phyloP scores from a whole-genome alignment of 176 grass and related monocot genomes.

The Cocos nucifera region DNA sequence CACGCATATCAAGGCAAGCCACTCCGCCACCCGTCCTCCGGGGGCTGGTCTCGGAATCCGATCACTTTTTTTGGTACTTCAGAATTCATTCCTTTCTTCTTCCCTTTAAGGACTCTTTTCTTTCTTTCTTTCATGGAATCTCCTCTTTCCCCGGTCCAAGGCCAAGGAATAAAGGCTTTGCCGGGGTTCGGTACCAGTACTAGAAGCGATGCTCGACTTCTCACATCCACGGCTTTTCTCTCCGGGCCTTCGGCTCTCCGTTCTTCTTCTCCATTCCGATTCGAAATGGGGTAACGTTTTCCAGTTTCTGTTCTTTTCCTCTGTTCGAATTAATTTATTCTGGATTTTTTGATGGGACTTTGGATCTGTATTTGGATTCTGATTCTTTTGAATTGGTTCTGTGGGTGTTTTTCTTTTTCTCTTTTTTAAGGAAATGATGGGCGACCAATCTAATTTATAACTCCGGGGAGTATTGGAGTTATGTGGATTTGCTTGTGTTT shows the following conservation, averaged over 20 bases:
- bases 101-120: background rate
- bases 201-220: background rate
- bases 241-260: background rate
- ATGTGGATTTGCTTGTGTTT: too few species aligned
- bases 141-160: conserved; percentile 1
- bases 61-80: background rate
- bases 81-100: background rate
- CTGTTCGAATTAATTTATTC: background rate
- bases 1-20: too few species aligned
- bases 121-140: conserved; percentile 18
- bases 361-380: background rate
- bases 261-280: background rate
- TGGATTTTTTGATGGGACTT: background rate
- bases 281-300: conserved; percentile 14
- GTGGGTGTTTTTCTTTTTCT: background rate
- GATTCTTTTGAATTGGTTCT: background rate
- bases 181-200: background rate
- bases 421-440: too few species aligned
- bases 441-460: too few species aligned
- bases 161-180: background rate
- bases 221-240: too few species aligned
- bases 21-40: too few species aligned
- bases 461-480: too few species aligned
- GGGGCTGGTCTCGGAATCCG: too few species aligned
- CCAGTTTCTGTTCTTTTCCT: background rate